Conservation (phyloP, 2,329 filamentous ascomycete species). For the Penicillium concentricum region DNA sequence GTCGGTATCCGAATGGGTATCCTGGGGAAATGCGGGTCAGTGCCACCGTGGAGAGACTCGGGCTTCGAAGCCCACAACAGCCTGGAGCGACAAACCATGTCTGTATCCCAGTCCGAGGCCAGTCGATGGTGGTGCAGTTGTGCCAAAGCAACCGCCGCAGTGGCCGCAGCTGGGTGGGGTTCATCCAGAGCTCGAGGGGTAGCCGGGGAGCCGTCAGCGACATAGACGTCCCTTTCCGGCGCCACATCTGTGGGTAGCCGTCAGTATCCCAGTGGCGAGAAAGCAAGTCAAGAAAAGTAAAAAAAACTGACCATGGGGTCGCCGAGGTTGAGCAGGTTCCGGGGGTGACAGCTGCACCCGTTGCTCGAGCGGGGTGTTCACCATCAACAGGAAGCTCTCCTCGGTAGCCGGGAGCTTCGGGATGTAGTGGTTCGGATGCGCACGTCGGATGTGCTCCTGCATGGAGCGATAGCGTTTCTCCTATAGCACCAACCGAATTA, state of each 20-base stretch:
- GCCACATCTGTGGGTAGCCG: constrained; percentile 52
- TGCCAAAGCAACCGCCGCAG: constrained; percentile 80
- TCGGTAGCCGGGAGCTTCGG: constrained; percentile 96
- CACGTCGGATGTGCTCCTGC: constrained; percentile 98
- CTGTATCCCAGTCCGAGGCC: constrained; percentile 74
- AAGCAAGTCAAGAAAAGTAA: neutral
- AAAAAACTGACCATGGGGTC: constrained; percentile 39
- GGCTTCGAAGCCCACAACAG: constrained; percentile 7
- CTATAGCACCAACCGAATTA: constrained; percentile 48
- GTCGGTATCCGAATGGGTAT: constrained; percentile 71
- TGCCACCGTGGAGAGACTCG: constrained; percentile 19
- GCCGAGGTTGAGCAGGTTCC: constrained; percentile 35
- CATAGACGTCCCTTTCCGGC: constrained; percentile 63
- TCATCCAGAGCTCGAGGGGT: constrained; percentile 71
- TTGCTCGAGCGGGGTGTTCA: constrained; percentile 80
- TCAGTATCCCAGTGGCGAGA: constrained; percentile 13
- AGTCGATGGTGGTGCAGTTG: constrained; percentile 79
- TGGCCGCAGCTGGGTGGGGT: constrained; percentile 65
- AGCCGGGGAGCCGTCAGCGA: constrained; percentile 66
- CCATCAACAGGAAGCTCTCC: constrained; percentile 96
- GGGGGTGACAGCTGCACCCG: constrained; percentile 56
- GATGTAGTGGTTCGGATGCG: constrained; percentile 96
- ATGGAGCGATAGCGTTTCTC: constrained; percentile 97
- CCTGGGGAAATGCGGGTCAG: constrained; percentile 48
- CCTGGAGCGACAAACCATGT: constrained; percentile 54